Percentiles rank a stretch among this genome's conserved stretches.
phyloP scores from a whole-genome alignment of 331 rosid genomes.

The Malus hybrid region DNA sequence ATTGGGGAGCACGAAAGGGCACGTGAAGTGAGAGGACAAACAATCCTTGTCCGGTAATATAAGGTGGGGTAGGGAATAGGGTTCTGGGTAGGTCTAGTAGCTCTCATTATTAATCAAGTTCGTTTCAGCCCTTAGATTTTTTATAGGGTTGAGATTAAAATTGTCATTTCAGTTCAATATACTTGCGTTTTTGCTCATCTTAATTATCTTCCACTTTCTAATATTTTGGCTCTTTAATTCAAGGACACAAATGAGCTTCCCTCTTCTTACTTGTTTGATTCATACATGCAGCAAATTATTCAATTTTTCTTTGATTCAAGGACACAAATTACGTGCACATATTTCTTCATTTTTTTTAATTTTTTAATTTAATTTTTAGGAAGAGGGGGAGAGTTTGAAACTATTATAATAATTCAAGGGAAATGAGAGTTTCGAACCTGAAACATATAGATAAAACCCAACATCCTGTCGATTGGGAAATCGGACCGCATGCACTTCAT shows the following conservation, averaged over 20 bases:
- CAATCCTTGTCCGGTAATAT: too few relatives aligned
- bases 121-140: neutral
- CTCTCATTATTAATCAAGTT: neutral
- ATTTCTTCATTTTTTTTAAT: neutral
- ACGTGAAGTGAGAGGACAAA: too few relatives aligned
- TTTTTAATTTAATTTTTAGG: too few relatives aligned
- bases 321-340: neutral
- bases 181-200: neutral
- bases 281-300: neutral
- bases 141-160: neutral
- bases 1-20: too few relatives aligned
- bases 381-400: too few relatives aligned
- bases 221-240: neutral
- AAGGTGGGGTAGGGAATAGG: too few relatives aligned
- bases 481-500: too few relatives aligned
- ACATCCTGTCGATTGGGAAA: too few relatives aligned
- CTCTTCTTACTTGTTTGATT: neutral
- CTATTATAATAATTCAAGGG: too few relatives aligned
- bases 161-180: neutral
- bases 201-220: neutral
- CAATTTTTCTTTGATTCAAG: neutral
- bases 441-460: too few relatives aligned
- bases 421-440: accelerated
- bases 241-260: neutral
- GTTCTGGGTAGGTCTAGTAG: too few relatives aligned